These are phyloP conservation scores for Heliocybe sulcata DNA, from an alignment of 1,284 basidiomycete genomes.

Conservation along the genomic window DNA sequence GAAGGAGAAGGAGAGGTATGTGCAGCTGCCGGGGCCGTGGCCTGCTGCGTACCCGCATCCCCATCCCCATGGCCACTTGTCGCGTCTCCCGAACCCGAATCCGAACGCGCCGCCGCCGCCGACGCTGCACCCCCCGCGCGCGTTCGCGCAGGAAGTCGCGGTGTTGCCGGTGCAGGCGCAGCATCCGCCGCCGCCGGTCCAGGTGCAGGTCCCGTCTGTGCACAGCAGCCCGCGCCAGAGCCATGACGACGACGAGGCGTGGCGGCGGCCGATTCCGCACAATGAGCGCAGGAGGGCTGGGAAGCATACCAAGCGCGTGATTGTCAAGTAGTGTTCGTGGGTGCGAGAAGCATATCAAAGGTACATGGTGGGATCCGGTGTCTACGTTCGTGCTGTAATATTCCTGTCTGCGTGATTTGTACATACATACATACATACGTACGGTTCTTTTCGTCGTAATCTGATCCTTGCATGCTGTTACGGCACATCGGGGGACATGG, in stretches of 20 bases:
- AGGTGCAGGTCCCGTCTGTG: not conserved
- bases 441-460: not conserved
- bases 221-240: constrained; percentile 8
- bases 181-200: not conserved
- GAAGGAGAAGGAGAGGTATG: constrained; percentile 8
- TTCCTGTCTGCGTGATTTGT: not conserved
- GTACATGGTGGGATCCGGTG: not conserved
- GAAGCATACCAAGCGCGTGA: constrained; percentile 61
- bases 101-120: not conserved
- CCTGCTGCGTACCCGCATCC: constrained; percentile 14
- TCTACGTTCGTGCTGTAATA: not conserved
- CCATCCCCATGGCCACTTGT: not conserved
- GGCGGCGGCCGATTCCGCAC: constrained; percentile 60
- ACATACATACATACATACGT: not conserved
- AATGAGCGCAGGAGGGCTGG: constrained; percentile 63
- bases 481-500: too few relatives aligned
- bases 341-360: not conserved
- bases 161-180: not conserved
- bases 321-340: not conserved
- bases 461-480: not conserved
- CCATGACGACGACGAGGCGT: constrained; percentile 51
- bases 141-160: not conserved
- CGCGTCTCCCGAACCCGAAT: constrained; percentile 15
- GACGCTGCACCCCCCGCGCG: constrained; percentile 1
- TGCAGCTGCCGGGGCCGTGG: constrained; percentile 13